Evolutionary conservation across 2,329 filamentous ascomycete species (phyloP).

Genomic region (Dactylonectria macrodidyma): DNA sequence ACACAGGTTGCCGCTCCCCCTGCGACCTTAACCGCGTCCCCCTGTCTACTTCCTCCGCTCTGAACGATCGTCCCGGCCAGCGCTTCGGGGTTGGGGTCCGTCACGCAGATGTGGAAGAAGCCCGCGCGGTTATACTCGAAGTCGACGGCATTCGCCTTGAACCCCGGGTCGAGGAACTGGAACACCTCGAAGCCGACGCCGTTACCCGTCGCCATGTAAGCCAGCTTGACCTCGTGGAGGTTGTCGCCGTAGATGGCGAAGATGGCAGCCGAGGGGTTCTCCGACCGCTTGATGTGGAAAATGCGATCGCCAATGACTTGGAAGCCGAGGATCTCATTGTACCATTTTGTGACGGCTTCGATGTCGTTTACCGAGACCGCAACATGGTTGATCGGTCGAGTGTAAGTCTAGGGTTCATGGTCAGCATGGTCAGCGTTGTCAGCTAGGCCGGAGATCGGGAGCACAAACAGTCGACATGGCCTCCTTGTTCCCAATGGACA

Average conservation of each 20-base stretch:
- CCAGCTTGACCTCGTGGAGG: constrained; percentile 49
- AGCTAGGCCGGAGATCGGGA: too few relatives aligned
- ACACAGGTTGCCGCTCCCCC: neutral
- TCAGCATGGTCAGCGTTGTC: too few relatives aligned
- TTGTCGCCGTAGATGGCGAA: constrained; percentile 49
- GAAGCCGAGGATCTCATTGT: constrained; percentile 31
- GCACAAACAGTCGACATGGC: too few relatives aligned
- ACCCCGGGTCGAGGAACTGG: constrained; percentile 49
- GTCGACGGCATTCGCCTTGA: constrained; percentile 20
- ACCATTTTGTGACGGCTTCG: constrained; percentile 30
- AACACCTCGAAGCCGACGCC: constrained; percentile 53
- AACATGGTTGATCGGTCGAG: constrained; percentile 20
- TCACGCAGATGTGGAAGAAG: constrained; percentile 54
- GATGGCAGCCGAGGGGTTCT: constrained; percentile 45
- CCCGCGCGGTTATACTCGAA: constrained; percentile 47
- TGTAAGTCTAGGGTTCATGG: too few relatives aligned
- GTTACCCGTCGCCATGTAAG: constrained; percentile 50
- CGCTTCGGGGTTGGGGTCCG: constrained; percentile 49
- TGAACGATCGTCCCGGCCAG: constrained; percentile 17
- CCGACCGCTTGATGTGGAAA: constrained; percentile 29
- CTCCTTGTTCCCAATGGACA: too few relatives aligned
- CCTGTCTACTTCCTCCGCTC: too few relatives aligned
- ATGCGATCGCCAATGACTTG: constrained; percentile 14
- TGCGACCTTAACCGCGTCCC: too few relatives aligned
- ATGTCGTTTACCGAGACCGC: constrained; percentile 27